Conservation (phyloP, 306 rosid species). For the Fagus crenata region DNA sequence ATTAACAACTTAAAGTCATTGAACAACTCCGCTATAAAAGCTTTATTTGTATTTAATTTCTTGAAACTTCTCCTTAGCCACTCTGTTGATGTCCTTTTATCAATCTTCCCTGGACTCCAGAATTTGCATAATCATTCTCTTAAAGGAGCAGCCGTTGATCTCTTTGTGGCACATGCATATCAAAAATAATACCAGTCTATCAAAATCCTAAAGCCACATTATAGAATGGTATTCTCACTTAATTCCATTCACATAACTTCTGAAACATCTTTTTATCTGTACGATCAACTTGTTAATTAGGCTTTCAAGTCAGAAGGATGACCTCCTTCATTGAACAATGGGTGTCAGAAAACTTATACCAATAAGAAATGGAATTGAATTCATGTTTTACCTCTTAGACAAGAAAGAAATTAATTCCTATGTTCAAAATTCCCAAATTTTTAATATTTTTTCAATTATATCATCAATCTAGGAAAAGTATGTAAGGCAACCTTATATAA, state of each 20-base stretch:
- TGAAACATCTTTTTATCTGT: not conserved
- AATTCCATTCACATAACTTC: not conserved
- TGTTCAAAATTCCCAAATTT: not conserved
- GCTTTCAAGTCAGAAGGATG: not conserved
- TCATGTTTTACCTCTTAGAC: not conserved
- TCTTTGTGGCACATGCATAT: not conserved
- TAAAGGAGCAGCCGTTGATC: not conserved
- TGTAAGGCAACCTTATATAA: too few relatives aligned
- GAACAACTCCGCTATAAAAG: not conserved
- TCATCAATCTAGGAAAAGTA: too few relatives aligned
- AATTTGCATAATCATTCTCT: not conserved
- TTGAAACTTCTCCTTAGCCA: not conserved
- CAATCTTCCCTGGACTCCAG: not conserved
- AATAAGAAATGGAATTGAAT: not conserved
- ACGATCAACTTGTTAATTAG: not conserved
- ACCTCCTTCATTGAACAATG: not conserved
- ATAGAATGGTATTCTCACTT: not conserved
- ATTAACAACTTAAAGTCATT: not conserved
- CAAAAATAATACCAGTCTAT: not conserved
- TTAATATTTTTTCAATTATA: too few relatives aligned
- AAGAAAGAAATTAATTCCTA: not conserved
- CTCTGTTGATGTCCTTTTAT: not conserved
- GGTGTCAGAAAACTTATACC: not conserved
- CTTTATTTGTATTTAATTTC: not conserved
- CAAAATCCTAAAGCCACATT: not conserved